These are phyloP conservation scores for Malassezia vespertilionis DNA, from an alignment of 1,284 basidiomycete species.

Conservation along the genomic window DNA sequence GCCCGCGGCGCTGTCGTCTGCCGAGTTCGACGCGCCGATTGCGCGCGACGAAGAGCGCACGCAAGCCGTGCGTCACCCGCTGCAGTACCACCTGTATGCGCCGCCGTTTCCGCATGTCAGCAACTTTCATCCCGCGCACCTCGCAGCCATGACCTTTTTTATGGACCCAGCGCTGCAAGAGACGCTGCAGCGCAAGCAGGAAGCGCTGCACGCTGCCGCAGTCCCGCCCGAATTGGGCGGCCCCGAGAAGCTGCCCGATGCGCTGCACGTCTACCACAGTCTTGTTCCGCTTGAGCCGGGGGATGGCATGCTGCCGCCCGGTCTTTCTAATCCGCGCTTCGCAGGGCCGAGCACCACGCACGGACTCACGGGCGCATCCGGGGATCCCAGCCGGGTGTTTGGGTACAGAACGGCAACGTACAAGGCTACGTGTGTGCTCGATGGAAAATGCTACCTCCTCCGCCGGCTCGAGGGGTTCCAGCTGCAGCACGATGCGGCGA, in stretches of 20 bases:
- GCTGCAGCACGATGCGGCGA: constrained; percentile 59
- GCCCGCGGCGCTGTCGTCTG: background rate
- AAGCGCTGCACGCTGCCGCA: constrained; percentile 56
- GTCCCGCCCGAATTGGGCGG: constrained; percentile 46
- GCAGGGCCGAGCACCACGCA: constrained; percentile 25
- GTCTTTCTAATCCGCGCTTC: constrained; percentile 32
- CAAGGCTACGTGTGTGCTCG: constrained; percentile 64
- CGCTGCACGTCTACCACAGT: constrained; percentile 81
- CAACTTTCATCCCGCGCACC: constrained; percentile 50
- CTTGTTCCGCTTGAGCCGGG: constrained; percentile 63
- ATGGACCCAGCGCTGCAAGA: constrained; percentile 66
- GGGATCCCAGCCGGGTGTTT: constrained; percentile 50
- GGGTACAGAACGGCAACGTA: constrained; percentile 64
- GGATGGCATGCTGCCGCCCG: constrained; percentile 20
- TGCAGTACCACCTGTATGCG: constrained; percentile 86
- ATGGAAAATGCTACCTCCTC: constrained; percentile 68
- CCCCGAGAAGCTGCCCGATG: constrained; percentile 61
- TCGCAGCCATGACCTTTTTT: constrained; percentile 53
- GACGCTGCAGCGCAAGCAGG: constrained; percentile 67
- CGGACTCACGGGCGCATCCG: constrained; percentile 27
- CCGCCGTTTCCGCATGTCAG: constrained; percentile 54
- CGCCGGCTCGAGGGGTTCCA: constrained; percentile 81
- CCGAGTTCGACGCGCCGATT: background rate
- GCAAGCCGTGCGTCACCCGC: constrained; percentile 48
- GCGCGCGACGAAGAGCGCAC: background rate